Evolutionary conservation across 768 basidiomycete species (phyloP).

Genomic region (Boletus reticulatus): DNA sequence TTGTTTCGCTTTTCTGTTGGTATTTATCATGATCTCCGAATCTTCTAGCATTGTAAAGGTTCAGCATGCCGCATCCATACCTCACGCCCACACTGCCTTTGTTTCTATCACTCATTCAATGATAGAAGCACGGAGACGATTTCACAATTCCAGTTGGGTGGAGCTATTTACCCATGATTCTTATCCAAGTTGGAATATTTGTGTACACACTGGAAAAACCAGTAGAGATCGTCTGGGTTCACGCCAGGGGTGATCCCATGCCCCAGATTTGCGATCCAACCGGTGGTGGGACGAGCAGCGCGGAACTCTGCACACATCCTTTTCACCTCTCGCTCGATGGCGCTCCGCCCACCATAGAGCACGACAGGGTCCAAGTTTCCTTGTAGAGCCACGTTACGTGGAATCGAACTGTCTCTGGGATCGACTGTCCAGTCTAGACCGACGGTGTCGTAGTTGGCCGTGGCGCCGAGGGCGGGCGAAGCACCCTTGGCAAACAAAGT

Average conservation of each 20-base stretch:
- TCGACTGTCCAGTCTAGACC: conserved; percentile 92
- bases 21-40: conserved; percentile 31
- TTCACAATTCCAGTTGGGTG: neutral
- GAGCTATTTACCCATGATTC: neutral
- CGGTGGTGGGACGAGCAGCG: conserved; percentile 45
- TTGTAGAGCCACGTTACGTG: conserved; percentile 69
- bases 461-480: conserved; percentile 66
- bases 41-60: conserved; percentile 29
- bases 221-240: conserved; percentile 87
- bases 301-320: conserved; percentile 79
- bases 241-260: conserved; percentile 97
- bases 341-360: conserved; percentile 80
- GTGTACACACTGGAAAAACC: conserved; percentile 89
- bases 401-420: conserved; percentile 60
- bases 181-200: conserved; percentile 57
- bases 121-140: conserved; percentile 8
- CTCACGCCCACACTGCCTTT: conserved; percentile 16
- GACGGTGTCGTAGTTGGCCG: conserved; percentile 80
- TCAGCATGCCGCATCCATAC: conserved; percentile 19
- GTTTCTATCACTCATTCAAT: conserved; percentile 19
- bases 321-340: conserved; percentile 85
- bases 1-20: conserved; percentile 7
- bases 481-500: conserved; percentile 96
- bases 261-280: conserved; percentile 97
- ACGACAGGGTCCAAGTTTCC: conserved; percentile 92